Percentiles rank a stretch among this genome's conserved stretches.
These are phyloP conservation scores for Lotmaria passim DNA, from an alignment of 208 protist species.

Conservation along the genomic window DNA sequence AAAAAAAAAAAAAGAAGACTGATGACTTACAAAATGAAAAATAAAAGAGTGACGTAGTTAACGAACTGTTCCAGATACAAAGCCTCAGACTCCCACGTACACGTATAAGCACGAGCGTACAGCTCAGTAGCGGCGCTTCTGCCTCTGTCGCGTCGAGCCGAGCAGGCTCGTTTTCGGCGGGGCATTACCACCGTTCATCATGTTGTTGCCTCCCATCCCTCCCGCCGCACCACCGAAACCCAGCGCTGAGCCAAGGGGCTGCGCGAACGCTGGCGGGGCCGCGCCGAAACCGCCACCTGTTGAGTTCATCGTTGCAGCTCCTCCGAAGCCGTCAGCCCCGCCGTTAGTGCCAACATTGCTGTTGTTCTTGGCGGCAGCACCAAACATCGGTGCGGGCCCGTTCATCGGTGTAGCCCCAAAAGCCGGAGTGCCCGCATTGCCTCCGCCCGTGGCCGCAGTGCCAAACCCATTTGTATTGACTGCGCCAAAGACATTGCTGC, in stretches of 20 bases:
- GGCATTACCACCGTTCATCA: background rate
- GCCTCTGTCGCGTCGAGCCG: background rate
- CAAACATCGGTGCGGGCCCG: slow-evolving; percentile 4
- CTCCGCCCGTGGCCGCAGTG: background rate
- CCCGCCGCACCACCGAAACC: slow-evolving; percentile 7
- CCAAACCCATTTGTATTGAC: background rate
- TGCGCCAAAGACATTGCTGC: background rate
- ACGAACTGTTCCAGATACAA: too few relatives aligned
- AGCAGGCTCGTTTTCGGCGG: slow-evolving; percentile 8
- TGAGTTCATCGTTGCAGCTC: background rate
- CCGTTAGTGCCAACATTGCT: background rate
- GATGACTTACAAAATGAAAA: too few relatives aligned
- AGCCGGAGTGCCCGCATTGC: background rate
- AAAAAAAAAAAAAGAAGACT: too few relatives aligned
- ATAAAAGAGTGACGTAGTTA: too few relatives aligned
- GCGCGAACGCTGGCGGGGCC: slow-evolving; percentile 24
- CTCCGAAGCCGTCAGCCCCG: background rate
- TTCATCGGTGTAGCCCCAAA: slow-evolving; percentile 16
- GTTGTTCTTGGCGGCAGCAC: slow-evolving; percentile 2
- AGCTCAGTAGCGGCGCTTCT: slow-evolving; percentile 4
- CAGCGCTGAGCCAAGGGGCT: background rate
- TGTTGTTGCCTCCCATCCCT: background rate
- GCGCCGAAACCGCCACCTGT: slow-evolving; percentile 17
- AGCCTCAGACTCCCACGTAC: background rate
- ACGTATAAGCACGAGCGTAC: background rate